These are phyloP conservation scores for Spathaspora boniae DNA, from an alignment of 805 yeast species.

Conservation along the genomic window DNA sequence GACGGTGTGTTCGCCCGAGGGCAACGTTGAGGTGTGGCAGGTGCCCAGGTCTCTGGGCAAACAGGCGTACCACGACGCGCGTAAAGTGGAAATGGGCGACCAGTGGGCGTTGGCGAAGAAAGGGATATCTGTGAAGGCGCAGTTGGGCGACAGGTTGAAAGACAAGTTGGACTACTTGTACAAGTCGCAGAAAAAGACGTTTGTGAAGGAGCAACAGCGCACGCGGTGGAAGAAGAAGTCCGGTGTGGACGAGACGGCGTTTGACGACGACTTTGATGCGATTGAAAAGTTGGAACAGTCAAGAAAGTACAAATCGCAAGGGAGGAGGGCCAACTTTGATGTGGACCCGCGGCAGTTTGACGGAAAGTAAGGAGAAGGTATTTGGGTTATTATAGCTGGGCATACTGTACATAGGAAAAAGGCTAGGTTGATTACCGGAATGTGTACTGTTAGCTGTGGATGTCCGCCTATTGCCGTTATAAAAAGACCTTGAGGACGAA, in stretches of 20 bases:
- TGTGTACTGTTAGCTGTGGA: not conserved
- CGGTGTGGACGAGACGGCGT: constrained; percentile 18
- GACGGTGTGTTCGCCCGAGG: constrained; percentile 76
- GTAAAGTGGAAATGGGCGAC: constrained; percentile 83
- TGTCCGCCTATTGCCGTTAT: too few relatives aligned
- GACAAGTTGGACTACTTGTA: constrained; percentile 34
- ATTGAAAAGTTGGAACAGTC: constrained; percentile 31
- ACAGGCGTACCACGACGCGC: constrained; percentile 81
- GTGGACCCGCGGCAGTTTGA: constrained; percentile 17
- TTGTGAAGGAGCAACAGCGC: constrained; percentile 32
- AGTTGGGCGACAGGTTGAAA: constrained; percentile 25
- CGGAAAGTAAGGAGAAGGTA: constrained; percentile 13
- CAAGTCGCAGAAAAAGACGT: constrained; percentile 37
- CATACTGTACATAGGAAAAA: constrained; percentile 3
- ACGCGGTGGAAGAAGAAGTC: constrained; percentile 32
- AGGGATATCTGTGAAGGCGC: constrained; percentile 28
- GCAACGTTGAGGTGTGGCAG: constrained; percentile 82
- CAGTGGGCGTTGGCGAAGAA: constrained; percentile 63
- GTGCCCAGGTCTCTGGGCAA: constrained; percentile 75
- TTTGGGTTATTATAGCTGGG: not conserved
- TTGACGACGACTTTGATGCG: constrained; percentile 24
- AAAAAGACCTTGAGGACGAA: too few relatives aligned
- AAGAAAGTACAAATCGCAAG: constrained; percentile 29
- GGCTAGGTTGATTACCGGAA: not conserved
- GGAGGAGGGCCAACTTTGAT: constrained; percentile 21